Percentiles rank a stretch among this genome's conserved stretches.
Conservation (phyloP, 202 grass and related monocot species). For the Zizania palustris region DNA sequence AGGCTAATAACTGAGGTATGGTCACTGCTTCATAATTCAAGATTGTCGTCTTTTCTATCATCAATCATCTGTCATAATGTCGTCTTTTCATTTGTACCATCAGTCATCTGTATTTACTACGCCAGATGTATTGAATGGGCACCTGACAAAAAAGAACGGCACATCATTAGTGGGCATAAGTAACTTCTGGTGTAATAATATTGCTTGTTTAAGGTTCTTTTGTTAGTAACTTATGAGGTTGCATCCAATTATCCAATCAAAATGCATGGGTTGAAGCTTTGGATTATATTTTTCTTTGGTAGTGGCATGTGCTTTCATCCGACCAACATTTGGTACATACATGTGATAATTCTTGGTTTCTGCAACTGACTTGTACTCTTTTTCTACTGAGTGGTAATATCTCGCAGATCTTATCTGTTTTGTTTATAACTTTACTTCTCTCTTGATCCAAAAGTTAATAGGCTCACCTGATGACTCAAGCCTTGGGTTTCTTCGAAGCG, state of each 20-base stretch:
- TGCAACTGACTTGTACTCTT: constrained; percentile 5
- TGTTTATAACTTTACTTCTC: constrained; percentile 37
- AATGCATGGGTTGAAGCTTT: constrained; percentile 8
- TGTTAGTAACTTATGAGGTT: background rate
- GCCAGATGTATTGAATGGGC: background rate
- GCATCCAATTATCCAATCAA: background rate
- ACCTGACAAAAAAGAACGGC: background rate
- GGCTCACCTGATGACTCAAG: constrained; percentile 93
- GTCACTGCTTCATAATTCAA: constrained; percentile 5
- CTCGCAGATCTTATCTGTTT: constrained; percentile 1
- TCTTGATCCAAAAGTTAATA: constrained; percentile 73
- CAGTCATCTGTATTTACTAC: background rate
- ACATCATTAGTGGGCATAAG: background rate
- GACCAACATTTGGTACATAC: constrained; percentile 6
- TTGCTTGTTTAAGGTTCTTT: background rate
- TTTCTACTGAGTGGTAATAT: constrained; percentile 27
- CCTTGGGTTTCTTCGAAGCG: constrained; percentile 93
- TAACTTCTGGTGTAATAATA: constrained; percentile 5
- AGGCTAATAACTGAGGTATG: constrained; percentile 93
- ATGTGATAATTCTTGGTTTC: constrained; percentile 29
- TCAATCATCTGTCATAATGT: background rate
- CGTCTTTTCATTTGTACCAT: background rate
- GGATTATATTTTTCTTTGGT: background rate
- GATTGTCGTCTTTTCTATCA: background rate
- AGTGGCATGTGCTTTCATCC: background rate